phyloP scores from a whole-genome alignment of 164 flowering plant genomes.

The Umbilicus rupestris region DNA sequence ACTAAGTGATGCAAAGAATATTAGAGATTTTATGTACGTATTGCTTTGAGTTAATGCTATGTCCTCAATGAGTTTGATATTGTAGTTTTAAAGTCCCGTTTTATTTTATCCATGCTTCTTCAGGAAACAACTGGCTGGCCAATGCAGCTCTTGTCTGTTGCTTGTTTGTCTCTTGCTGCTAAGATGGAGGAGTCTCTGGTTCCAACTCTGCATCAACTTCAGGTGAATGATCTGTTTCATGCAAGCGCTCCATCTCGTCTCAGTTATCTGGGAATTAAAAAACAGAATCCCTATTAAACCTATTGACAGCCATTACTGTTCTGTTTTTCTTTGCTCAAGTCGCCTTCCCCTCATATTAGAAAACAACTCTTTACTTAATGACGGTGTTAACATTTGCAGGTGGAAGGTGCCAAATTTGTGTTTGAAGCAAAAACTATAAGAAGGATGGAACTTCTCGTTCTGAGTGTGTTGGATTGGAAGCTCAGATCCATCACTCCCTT shows the following conservation, averaged over 20 bases:
- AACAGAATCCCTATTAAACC: background rate
- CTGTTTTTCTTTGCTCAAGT: background rate
- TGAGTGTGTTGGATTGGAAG: slow-evolving; percentile 69
- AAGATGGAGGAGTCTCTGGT: slow-evolving; percentile 92
- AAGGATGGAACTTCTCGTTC: slow-evolving; percentile 78
- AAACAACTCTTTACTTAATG: background rate
- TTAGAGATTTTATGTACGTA: too few relatives aligned
- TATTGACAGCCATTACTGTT: background rate
- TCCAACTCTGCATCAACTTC: slow-evolving; percentile 77
- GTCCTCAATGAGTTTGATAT: background rate
- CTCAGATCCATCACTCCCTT: slow-evolving; percentile 79
- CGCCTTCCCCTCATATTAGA: background rate
- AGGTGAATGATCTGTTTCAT: slow-evolving; percentile 33
- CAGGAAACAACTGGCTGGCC: slow-evolving; percentile 85
- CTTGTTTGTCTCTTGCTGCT: slow-evolving; percentile 91
- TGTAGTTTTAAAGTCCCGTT: background rate
- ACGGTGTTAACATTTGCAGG: slow-evolving; percentile 21
- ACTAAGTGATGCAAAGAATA: too few relatives aligned
- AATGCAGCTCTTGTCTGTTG: slow-evolving; percentile 66
- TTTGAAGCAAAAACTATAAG: slow-evolving; percentile 63
- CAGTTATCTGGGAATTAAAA: background rate
- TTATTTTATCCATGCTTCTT: background rate
- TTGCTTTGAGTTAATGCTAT: background rate
- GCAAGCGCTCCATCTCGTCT: too few relatives aligned
- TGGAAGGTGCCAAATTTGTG: slow-evolving; percentile 50